phyloP scores from a whole-genome alignment of 78 protist genomes.

The Dictyostelium discoideum region DNA sequence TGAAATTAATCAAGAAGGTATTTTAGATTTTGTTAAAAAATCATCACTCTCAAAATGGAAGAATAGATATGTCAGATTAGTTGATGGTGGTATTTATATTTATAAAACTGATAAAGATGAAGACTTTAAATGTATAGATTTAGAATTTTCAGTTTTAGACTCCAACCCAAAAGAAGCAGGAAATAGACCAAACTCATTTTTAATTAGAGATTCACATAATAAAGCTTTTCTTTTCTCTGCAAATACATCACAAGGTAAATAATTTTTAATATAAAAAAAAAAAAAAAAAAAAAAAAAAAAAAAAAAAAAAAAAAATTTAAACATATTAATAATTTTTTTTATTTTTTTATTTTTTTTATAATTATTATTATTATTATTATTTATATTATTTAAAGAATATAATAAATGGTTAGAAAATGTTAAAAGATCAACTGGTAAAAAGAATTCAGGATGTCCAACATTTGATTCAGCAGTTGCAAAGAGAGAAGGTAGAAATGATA shows the following conservation, averaged over 20 bases:
- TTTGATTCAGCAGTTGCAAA: conserved; percentile 1
- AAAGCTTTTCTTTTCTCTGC: conserved; percentile 45
- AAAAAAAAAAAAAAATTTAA: not conserved
- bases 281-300: not conserved
- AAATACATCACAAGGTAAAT: conserved; percentile 30
- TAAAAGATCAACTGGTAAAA: conserved; percentile 44
- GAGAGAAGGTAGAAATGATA: conserved; percentile 72
- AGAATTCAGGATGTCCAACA: conserved; percentile 53
- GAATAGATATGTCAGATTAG: conserved; percentile 42
- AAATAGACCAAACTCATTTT: conserved; percentile 52
- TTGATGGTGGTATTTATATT: conserved; percentile 66
- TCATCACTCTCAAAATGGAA: conserved; percentile 43
- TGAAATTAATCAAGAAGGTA: conserved; percentile 37
- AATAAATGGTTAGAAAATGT: conserved; percentile 50
- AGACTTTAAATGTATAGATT: conserved; percentile 43
- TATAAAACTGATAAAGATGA: conserved; percentile 53
- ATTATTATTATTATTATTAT: too few species aligned
- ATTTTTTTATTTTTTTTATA: too few species aligned
- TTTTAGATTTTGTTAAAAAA: conserved; percentile 55
- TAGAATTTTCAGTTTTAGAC: conserved; percentile 44
- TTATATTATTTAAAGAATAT: conserved; percentile 10
- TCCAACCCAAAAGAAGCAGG: not conserved
- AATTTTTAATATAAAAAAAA: not conserved
- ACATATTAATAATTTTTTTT: too few species aligned
- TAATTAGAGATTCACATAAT: conserved; percentile 21